Evolutionary conservation across 2,329 filamentous ascomycete species (phyloP), one percentile per base, ranked within the genome.

Genomic region (Proliferodiscus dingleyae): DNA sequence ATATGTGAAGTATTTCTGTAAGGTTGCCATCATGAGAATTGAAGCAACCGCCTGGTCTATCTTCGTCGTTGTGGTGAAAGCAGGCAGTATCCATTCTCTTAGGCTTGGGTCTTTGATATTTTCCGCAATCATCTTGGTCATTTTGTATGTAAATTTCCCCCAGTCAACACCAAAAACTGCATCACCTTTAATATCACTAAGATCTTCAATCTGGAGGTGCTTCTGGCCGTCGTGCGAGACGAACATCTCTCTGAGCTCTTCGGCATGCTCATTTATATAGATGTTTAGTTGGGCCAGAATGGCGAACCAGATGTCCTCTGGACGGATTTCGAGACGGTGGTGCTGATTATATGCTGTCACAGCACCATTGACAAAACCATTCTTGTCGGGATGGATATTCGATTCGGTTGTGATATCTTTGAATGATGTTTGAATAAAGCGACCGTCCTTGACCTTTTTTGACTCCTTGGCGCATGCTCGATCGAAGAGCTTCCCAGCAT

Each of bases 241-340:
- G 43, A 77, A 73, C 7, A 54, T 45, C 1, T 47, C 46, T 9
- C 70, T 63, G 5, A 77, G 58, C n/a, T 68, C 58, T 49, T 75
- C 69, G 3, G 70, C 63, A 47, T 76, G 61, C 2, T 57, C 64
- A 40, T 74, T 74, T 53, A 78, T 61, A 50, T 66, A 73, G 44
- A 68, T 61, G 52, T 63, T 69, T 1, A 77, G 51, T 49, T 78
- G 74, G 0, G 66, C 63, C 1, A 78, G 54, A 49, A 78, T 74
- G 5, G 72, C 61, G 36, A 75, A 64, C 74, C 74, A 78, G 13
- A 77, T 55, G 46, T 78, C 74, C 22, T 79, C 73, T 0, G 74
- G 73, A 1, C 74, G 69, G 37, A 77, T 59, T 2, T 56, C 58
- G 0, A 78, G 65, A 45, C 74, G 66, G 42, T 71, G 68, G 44